Base-by-base conservation (phyloP, 2,329 filamentous ascomycete species). In the Chrysoporthe puriensis region DNA sequence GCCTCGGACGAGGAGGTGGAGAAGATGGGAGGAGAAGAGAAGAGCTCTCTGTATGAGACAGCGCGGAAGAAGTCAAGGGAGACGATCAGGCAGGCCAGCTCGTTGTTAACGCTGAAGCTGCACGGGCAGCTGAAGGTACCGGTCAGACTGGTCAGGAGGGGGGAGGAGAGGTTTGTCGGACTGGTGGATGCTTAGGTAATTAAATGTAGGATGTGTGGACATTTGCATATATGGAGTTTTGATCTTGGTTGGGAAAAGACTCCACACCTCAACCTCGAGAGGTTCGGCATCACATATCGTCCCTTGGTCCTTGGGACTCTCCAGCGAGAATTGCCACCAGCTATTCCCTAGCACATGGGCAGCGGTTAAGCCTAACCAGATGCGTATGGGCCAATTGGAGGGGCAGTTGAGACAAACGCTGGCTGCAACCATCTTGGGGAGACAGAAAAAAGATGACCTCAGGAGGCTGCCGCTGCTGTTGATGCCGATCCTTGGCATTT, bases 31-130 rank as follows among this genome's bases (percentile, higher is more conserved):
- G 70, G 70, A 7, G 76, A 77, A 40, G 78, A 83, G 73, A 84
- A 82, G 75, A 79, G 79, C 52, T 79, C 76, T 62, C 72, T 91
- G 18, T 94, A 92, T 80, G 77, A 79, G 69, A 86, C 84, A 77
- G 91, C 91, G 46, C 85, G 87, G 73, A 77, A 80, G 34, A 82
- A 83, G 73, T 85, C 86, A 40, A 78, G 84, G 68, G 76, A 80
- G 63, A 82, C 85, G 64, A 74, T 93, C 61, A 78, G 77, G 66
- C 79, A 81, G 43, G 88, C 90, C 72, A 83, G 80, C 40, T 86
- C 85, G n/a, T 78, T 92, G 66, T 83, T 95, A 69, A 94, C 92
- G 69, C 80, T 95, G 72, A 91, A 93, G 79, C 81, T 95, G 77
- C 83, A 88, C 42, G 83, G 80, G n/a, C 81, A 78, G 32, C 80